Base-by-base conservation (phyloP, 768 basidiomycete genomes). In the Suillus brevipes region DNA sequence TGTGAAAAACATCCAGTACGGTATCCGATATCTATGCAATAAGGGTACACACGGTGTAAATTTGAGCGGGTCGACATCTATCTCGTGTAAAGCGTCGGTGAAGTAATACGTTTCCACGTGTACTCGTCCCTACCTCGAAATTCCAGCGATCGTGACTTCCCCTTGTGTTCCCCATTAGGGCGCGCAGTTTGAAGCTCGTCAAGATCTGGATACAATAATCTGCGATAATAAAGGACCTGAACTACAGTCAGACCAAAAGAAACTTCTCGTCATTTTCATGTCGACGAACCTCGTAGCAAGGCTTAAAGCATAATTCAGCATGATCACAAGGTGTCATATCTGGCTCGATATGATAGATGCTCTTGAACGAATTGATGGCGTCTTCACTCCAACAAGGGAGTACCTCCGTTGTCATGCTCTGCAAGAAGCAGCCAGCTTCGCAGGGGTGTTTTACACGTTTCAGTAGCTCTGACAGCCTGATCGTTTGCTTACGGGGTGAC, bases 221-320 rank as follows among this genome's bases (percentile, higher is more conserved):
- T 65, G 20, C 56, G 64, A 55, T 76, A 67, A 56, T 75, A 59
- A 52, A 65, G 59, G 14, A 78, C 72, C 75, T 76, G 31, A 23
- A 28, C 56, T 34, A 61, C 25, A 42, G 40, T 59, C 16, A 62
- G 1, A 59, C n/a, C 31, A 12, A 38, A 38, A 37, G 9, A 34
- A 47, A 37, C 6, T 23, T 49, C 37, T 38, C 25, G 6, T 49
- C 31, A 20, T 20, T 49, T 23, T 18, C 57, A 16, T 59, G 31
- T 36, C 34, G 25, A 63, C 34, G 60, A 62, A 88, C 89, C 78
- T 91, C 86, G 36, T 74, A 73, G 72, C 90, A 91, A 6, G 87
- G 84, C 66, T 84, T 87, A 12, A 78, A 78, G 71, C 84, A 84
- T 18, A 90, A 74, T 1, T 77, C 70, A 20, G 87, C 84, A 14